phyloP scores from a whole-genome alignment of 2,329 filamentous ascomycete genomes.

The Talaromyces sp. region DNA sequence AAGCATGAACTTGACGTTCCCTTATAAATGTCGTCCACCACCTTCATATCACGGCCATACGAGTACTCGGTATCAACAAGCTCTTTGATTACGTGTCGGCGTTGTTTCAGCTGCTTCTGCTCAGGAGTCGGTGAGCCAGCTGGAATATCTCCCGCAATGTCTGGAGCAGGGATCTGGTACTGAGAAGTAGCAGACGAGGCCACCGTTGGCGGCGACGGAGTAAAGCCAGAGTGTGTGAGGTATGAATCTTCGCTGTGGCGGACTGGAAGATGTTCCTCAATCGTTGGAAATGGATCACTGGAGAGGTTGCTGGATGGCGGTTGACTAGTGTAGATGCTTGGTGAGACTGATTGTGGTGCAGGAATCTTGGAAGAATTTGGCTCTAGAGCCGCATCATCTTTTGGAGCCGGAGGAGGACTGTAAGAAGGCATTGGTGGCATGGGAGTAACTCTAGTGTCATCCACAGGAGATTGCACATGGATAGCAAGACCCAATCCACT shows the following conservation, averaged over 20 bases:
- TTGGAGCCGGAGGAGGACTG: conserved; percentile 43
- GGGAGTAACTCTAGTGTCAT: conserved; percentile 25
- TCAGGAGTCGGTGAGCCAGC: conserved; percentile 36
- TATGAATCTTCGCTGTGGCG: conserved; percentile 39
- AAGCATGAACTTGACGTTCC: conserved; percentile 81
- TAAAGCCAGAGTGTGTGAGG: conserved; percentile 29
- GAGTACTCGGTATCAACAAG: conserved; percentile 87
- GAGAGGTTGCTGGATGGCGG: conserved; percentile 20
- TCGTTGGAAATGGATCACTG: conserved; percentile 23
- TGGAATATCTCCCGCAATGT: conserved; percentile 22
- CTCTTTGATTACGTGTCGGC: conserved; percentile 83
- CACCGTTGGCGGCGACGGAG: conserved; percentile 31
- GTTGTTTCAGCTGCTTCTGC: conserved; percentile 65
- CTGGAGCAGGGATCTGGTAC: conserved; percentile 30
- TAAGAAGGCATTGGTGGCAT: conserved; percentile 43
- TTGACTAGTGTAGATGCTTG: conserved; percentile 21
- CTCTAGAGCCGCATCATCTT: conserved; percentile 18
- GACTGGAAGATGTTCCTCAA: conserved; percentile 24
- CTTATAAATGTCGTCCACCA: conserved; percentile 96
- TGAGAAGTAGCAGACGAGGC: conserved; percentile 40
- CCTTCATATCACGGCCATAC: conserved; percentile 93
- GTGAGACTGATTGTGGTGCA: conserved; percentile 14
- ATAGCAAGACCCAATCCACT: conserved; percentile 45
- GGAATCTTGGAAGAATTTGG: background rate
- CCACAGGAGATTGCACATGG: conserved; percentile 34